phyloP scores from a whole-genome alignment of 2,329 filamentous ascomycete genomes.

The Didymella glomerata region DNA sequence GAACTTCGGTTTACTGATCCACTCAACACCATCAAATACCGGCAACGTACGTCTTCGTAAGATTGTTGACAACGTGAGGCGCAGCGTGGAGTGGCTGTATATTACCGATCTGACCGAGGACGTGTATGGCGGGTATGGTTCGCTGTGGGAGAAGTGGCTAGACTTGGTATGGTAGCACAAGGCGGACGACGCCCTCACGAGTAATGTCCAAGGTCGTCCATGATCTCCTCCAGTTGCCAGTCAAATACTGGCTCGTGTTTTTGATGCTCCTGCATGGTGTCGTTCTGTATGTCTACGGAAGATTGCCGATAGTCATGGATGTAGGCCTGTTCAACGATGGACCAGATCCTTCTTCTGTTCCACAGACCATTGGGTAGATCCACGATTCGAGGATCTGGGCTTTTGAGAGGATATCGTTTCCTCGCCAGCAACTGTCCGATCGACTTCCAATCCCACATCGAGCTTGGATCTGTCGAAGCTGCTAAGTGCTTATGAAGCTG shows the following conservation, averaged over 20 bases:
- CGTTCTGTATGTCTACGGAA: background rate
- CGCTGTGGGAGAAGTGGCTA: conserved; percentile 34
- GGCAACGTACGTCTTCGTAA: conserved; percentile 28
- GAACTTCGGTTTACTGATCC: conserved; percentile 30
- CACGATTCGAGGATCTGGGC: conserved; percentile 21
- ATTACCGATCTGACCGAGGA: conserved; percentile 32
- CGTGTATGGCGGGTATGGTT: conserved; percentile 30
- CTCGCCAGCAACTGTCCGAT: conserved; percentile 28
- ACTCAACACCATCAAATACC: conserved; percentile 28
- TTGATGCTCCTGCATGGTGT: background rate
- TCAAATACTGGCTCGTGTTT: conserved; percentile 13
- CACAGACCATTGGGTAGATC: conserved; percentile 32
- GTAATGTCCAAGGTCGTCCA: conserved; percentile 20
- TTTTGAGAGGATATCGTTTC: conserved; percentile 24
- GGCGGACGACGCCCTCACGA: background rate
- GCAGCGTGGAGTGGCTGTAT: conserved; percentile 35
- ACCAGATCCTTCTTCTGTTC: conserved; percentile 43
- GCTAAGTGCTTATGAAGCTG: conserved; percentile 4
- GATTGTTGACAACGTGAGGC: conserved; percentile 32
- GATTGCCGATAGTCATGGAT: background rate
- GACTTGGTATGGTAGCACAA: conserved; percentile 21
- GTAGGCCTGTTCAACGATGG: conserved; percentile 29
- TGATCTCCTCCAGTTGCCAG: conserved; percentile 20
- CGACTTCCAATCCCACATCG: conserved; percentile 30
- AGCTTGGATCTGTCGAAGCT: conserved; percentile 3